These are phyloP conservation scores for Apiosordaria backusii DNA, from an alignment of 495 filamentous ascomycete species.

Conservation along the genomic window DNA sequence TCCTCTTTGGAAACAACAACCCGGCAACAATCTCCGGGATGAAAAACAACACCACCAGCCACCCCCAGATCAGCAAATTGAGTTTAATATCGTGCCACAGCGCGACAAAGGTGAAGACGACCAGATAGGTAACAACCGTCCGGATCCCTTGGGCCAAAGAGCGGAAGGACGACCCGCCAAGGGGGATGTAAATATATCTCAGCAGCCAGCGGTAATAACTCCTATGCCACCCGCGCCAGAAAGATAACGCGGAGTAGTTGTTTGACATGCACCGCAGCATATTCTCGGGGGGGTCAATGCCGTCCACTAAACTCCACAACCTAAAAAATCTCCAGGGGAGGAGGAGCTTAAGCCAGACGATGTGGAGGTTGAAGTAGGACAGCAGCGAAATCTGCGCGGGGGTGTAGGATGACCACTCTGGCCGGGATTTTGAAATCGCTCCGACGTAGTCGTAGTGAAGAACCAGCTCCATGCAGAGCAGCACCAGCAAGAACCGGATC, in stretches of 20 bases:
- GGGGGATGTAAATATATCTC: constrained; percentile 89
- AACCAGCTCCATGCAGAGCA: constrained; percentile 90
- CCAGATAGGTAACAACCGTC: constrained; percentile 64
- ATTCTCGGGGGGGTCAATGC: constrained; percentile 94
- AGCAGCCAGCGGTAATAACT: constrained; percentile 92
- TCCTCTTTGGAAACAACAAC: constrained; percentile 63
- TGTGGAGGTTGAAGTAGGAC: constrained; percentile 92
- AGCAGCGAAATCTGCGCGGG: constrained; percentile 87
- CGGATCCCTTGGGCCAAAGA: constrained; percentile 35
- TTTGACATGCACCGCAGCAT: constrained; percentile 96
- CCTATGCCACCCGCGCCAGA: constrained; percentile 96
- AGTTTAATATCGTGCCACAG: constrained; percentile 97
- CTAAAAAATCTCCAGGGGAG: constrained; percentile 98
- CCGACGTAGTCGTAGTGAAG: constrained; percentile 93
- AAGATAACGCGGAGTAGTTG: constrained; percentile 87
- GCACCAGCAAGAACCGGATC: constrained; percentile 72
- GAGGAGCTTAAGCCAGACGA: constrained; percentile 97
- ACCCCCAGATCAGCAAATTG: constrained; percentile 92
- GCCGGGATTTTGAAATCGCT: constrained; percentile 80
- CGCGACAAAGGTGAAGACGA: constrained; percentile 96
- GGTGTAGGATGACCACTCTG: constrained; percentile 77
- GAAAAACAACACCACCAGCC: constrained; percentile 91
- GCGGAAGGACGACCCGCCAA: constrained; percentile 65
- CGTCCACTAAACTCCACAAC: constrained; percentile 85
- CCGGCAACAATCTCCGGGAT: constrained; percentile 76